Conservation (phyloP, 2,329 filamentous ascomycete species). For the Fusarium penzigii region DNA sequence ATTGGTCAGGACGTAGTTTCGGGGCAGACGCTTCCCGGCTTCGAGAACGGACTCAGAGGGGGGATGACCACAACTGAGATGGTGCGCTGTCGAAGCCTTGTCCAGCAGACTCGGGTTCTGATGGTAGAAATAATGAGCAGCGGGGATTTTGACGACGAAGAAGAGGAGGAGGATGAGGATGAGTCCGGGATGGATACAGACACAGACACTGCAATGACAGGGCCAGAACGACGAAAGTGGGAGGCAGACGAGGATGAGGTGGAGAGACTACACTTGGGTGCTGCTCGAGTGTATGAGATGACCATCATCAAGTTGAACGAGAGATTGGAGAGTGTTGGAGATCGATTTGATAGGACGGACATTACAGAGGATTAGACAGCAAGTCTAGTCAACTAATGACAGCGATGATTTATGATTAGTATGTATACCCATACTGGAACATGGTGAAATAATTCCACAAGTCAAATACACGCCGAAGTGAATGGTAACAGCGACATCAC, state of each 20-base stretch:
- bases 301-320: conserved; percentile 76
- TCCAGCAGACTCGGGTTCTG: conserved; percentile 71
- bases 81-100: conserved; percentile 80
- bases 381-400: too few relatives aligned
- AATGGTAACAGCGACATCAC: too few relatives aligned
- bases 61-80: conserved; percentile 81
- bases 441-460: too few relatives aligned
- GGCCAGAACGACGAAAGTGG: not conserved
- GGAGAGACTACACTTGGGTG: conserved; percentile 64
- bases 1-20: conserved; percentile 67
- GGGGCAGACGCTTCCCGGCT: conserved; percentile 67
- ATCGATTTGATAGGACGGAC: conserved; percentile 1
- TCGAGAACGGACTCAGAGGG: conserved; percentile 59
- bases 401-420: too few relatives aligned
- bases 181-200: conserved; percentile 38
- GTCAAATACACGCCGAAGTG: too few relatives aligned
- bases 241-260: conserved; percentile 42
- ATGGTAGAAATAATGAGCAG: conserved; percentile 68
- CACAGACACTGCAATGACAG: conserved; percentile 25
- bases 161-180: conserved; percentile 37
- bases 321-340: conserved; percentile 48
- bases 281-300: conserved; percentile 75
- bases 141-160: conserved; percentile 37
- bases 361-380: conserved; percentile 19
- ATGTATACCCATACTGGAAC: too few relatives aligned